A percentile compares a stretch with the other conserved stretches of the same genome.
phyloP scores from a whole-genome alignment of 2,329 filamentous ascomycete genomes.

The Xylaria sp. region DNA sequence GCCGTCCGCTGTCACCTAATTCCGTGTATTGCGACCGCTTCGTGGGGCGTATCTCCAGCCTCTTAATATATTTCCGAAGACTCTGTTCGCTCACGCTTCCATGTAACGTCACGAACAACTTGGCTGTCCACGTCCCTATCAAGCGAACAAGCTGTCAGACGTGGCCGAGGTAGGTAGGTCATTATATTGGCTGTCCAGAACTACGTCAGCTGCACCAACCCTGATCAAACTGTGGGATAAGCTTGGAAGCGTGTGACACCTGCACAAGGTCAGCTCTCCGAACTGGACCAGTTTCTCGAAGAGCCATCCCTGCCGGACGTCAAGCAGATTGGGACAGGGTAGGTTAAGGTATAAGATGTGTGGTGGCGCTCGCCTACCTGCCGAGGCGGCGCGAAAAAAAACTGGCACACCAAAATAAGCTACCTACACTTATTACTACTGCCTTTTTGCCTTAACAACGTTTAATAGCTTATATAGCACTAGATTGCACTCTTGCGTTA shows the following conservation, averaged over 20 bases:
- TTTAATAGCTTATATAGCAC: too few relatives aligned
- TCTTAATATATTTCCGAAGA: conserved; percentile 13
- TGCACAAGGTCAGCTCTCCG: conserved; percentile 28
- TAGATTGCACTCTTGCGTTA: too few relatives aligned
- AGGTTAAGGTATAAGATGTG: conserved; percentile 26
- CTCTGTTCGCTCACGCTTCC: conserved; percentile 30
- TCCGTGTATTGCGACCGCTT: conserved; percentile 16
- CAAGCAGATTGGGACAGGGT: conserved; percentile 19
- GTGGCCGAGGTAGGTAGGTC: conserved; percentile 41
- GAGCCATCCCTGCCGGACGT: conserved; percentile 23
- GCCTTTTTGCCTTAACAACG: too few relatives aligned
- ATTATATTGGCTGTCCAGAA: conserved; percentile 27
- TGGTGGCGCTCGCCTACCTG: conserved; percentile 20
- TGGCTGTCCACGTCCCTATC: conserved; percentile 14
- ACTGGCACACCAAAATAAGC: too few relatives aligned
- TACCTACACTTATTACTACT: too few relatives aligned
- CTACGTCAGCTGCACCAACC: conserved; percentile 48
- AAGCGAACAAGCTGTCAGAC: conserved; percentile 26
- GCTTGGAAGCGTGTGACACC: conserved; percentile 34
- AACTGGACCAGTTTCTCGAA: conserved; percentile 25
- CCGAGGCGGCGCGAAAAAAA: too few relatives aligned
- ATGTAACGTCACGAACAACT: conserved; percentile 46
- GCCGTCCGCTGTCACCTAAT: conserved; percentile 9
- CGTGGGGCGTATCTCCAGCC: conserved; percentile 9
- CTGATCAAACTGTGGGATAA: conserved; percentile 21